A percentile compares a stretch with the other conserved stretches of the same genome.
These are phyloP conservation scores for Hypoxylon sp. DNA, from an alignment of 2,329 filamentous ascomycete genomes.

Conservation along the genomic window DNA sequence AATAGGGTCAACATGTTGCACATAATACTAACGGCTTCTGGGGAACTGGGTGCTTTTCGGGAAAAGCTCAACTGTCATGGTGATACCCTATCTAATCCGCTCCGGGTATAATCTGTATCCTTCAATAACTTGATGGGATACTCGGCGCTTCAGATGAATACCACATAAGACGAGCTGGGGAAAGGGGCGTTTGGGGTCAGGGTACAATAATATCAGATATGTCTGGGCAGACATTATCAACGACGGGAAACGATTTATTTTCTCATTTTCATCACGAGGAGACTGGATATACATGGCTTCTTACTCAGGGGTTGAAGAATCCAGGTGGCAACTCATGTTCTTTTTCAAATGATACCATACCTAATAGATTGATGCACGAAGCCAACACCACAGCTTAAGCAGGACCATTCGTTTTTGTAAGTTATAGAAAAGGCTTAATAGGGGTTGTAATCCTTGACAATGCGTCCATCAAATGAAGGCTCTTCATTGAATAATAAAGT, in stretches of 20 bases:
- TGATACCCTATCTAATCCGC: not conserved
- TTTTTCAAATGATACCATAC: not conserved
- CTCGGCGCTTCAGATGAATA: not conserved
- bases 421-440: not conserved
- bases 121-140: not conserved
- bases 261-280: not conserved
- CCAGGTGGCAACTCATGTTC: not conserved
- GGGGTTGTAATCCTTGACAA: not conserved
- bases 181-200: slow-evolving; percentile 3
- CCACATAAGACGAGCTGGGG: not conserved
- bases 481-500: not conserved
- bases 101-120: not conserved
- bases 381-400: not conserved
- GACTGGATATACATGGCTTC: not conserved
- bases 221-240: not conserved
- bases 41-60: not conserved
- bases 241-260: not conserved
- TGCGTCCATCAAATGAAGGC: not conserved
- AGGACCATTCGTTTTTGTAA: not conserved
- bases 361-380: not conserved
- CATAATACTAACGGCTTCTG: not conserved
- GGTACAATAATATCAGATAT: not conserved
- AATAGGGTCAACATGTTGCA: not conserved
- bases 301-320: not conserved
- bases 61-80: not conserved